Percentiles rank a stretch among this genome's conserved stretches.
These are phyloP conservation scores for Trametes meyenii DNA, from an alignment of 768 basidiomycete species.

Conservation along the genomic window DNA sequence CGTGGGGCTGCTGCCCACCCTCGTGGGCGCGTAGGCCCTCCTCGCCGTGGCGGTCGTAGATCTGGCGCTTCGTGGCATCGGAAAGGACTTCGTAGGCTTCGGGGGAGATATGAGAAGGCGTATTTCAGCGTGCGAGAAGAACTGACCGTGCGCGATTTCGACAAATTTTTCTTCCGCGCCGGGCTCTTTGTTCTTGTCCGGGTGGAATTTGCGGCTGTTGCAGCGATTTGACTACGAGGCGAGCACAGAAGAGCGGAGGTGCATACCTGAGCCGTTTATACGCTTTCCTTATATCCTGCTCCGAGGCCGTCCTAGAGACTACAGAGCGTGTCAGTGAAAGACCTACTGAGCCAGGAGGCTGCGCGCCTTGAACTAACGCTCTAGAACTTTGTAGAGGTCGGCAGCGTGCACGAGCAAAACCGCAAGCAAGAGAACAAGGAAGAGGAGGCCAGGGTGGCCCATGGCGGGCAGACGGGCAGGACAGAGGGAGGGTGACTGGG, in stretches of 20 bases:
- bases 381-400: constrained; percentile 83
- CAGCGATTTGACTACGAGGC: neutral
- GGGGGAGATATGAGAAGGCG: neutral
- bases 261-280: constrained; percentile 83
- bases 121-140: neutral
- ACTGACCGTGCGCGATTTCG: constrained; percentile 84
- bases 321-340: constrained; percentile 27
- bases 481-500: neutral
- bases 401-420: constrained; percentile 49
- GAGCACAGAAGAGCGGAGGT: too few relatives aligned
- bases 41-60: constrained; percentile 95
- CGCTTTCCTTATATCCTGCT: constrained; percentile 87
- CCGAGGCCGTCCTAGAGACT: constrained; percentile 79
- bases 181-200: constrained; percentile 92
- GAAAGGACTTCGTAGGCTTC: constrained; percentile 94
- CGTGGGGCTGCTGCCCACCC: constrained; percentile 72
- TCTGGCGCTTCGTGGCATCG: constrained; percentile 85
- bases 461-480: constrained; percentile 24
- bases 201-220: constrained; percentile 54
- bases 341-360: constrained; percentile 24
- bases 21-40: constrained; percentile 93
- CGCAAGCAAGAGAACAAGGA: constrained; percentile 37
- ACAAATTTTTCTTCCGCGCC: constrained; percentile 86
- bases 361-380: constrained; percentile 60
- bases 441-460: constrained; percentile 31